Evolutionary conservation across 805 yeast genomes (phyloP), one percentile per base, ranked within the genome.

Genomic region (Yarrowia divulgata): DNA sequence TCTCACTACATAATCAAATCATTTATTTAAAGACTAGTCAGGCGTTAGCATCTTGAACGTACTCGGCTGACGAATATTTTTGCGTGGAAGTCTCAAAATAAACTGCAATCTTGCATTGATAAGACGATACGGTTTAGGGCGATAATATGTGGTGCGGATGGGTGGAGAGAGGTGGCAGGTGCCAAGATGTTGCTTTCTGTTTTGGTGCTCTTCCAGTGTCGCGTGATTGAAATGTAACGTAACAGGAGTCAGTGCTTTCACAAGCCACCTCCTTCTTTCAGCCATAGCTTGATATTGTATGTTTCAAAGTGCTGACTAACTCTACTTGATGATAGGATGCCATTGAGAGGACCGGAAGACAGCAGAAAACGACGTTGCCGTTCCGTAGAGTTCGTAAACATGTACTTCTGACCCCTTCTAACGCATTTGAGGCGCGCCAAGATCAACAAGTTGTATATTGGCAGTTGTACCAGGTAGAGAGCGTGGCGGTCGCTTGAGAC

Each of bases 101-200:
- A 32, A 16, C 39, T 49, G 54, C 54, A 49, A 49, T 49, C 54
- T 49, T 49, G 54, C 54, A 49, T 49, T 32, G 54, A 49, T 49
- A 49, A 49, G 52, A 10, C 8, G 54, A 49, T 49, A 49, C 19
- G 39, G 54, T 49, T 49, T 49, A 18, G 8, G 54, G 39, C 23
- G 18, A 23, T 14, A 48, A 14, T 49, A 16, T 49, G 23, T 8
- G 39, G 18, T 32, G 39, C 12, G 35, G 32, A 16, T 49, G 46
- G 23, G 23, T 43, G 46, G 43, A 23, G 29, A 23, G 29, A 23
- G 29, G 29, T 23, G 29, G 29, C 29, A 23, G 29, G 29, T 23
- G 29, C 2, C 29, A 23, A 23, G 29, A 23, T 4, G n/a, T 23
- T 23, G 29, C 29, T 23, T 23, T 23, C 4, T 23, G 29, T 23